A percentile compares a stretch with the other conserved stretches of the same genome.
Conservation (phyloP, 352 stramenopile genomes). For the Stramenopiles sp. region DNA sequence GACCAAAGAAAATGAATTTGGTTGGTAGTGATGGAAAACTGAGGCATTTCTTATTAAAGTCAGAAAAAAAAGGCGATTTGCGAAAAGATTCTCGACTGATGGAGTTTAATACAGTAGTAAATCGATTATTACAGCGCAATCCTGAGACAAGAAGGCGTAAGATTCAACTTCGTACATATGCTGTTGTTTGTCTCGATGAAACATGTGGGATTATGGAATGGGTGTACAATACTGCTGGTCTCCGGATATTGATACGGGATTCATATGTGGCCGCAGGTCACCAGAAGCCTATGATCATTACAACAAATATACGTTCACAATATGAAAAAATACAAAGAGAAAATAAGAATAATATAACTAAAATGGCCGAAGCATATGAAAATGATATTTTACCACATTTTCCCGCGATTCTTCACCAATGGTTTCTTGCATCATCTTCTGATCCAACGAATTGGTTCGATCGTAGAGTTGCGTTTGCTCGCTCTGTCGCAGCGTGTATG, state of each 20-base stretch:
- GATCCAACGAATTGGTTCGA: conserved; percentile 91
- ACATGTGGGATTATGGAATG: conserved; percentile 96
- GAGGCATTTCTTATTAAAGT: conserved; percentile 65
- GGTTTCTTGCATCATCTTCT: conserved; percentile 88
- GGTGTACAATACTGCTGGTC: conserved; percentile 54
- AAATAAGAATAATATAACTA: conserved; percentile 22
- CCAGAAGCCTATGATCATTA: conserved; percentile 7
- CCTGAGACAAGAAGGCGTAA: conserved; percentile 43
- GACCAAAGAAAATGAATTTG: conserved; percentile 82
- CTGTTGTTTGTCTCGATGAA: conserved; percentile 93
- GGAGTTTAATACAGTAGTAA: conserved; percentile 97
- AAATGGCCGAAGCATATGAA: conserved; percentile 40
- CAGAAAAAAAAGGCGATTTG: conserved; percentile 89
- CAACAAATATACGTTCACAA: neutral
- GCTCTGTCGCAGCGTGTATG: conserved; percentile 35
- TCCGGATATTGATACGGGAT: conserved; percentile 10
- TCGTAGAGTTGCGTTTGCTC: conserved; percentile 42
- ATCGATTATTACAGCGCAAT: conserved; percentile 74
- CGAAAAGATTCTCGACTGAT: conserved; percentile 97
- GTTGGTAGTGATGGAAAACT: conserved; percentile 25
- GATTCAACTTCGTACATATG: conserved; percentile 80
- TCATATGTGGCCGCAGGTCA: conserved; percentile 11
- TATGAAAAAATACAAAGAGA: conserved; percentile 10
- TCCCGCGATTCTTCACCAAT: conserved; percentile 81
- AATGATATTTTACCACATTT: conserved; percentile 44